These are phyloP conservation scores for Melanomma pulvis-pyrius DNA, from an alignment of 495 filamentous ascomycete species.

Conservation along the genomic window DNA sequence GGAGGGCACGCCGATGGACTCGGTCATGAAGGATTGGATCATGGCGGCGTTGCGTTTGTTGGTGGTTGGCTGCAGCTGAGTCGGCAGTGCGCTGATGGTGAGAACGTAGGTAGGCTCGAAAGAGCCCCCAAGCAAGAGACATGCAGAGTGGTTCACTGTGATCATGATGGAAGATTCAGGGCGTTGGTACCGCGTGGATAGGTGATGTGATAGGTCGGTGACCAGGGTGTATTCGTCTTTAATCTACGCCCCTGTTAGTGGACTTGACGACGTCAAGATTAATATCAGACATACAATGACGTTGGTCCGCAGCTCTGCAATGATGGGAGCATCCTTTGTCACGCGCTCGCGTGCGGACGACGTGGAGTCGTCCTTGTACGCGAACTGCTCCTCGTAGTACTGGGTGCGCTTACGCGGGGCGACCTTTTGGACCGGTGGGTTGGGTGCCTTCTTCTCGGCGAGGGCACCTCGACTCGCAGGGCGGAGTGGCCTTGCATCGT, in stretches of 20 bases:
- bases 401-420: conserved; percentile 40
- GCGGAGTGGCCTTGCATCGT: conserved; percentile 11
- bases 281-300: conserved; percentile 63
- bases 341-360: conserved; percentile 61
- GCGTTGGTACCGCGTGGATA: conserved; percentile 73
- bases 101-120: conserved; percentile 81
- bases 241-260: conserved; percentile 51
- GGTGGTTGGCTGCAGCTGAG: conserved; percentile 68
- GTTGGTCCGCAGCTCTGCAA: conserved; percentile 84
- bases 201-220: conserved; percentile 65
- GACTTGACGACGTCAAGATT: background rate
- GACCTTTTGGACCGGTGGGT: conserved; percentile 6
- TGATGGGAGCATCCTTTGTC: conserved; percentile 67
- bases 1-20: conserved; percentile 64
- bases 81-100: conserved; percentile 72
- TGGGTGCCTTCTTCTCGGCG: conserved; percentile 10
- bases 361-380: conserved; percentile 51
- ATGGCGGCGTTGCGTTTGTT: conserved; percentile 83
- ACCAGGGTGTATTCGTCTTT: conserved; percentile 70
- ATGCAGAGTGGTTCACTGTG: conserved; percentile 71
- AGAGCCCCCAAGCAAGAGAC: conserved; percentile 70
- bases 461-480: conserved; percentile 8
- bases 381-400: conserved; percentile 66
- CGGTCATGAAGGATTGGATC: conserved; percentile 68
- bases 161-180: conserved; percentile 73